Evolutionary conservation across 352 stramenopile species (phyloP).

Genomic region (Phytophthora kernoviae): DNA sequence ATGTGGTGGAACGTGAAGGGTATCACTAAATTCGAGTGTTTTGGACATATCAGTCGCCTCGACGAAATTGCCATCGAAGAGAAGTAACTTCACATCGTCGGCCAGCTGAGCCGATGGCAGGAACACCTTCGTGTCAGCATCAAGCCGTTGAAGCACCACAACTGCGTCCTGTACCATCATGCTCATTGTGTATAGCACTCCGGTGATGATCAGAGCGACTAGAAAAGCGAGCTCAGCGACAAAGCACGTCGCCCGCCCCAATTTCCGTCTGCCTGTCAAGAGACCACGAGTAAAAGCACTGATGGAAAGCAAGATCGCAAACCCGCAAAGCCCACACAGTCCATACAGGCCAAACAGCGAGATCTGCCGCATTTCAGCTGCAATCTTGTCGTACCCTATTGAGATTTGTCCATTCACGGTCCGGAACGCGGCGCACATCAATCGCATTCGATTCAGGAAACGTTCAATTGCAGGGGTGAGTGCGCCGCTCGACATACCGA

Average conservation of each 20-base stretch:
- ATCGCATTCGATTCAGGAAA: constrained; percentile 43
- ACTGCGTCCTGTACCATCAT: constrained; percentile 61
- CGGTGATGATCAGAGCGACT: constrained; percentile 46
- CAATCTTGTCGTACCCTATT: constrained; percentile 29
- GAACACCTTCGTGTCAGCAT: constrained; percentile 40
- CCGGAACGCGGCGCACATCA: constrained; percentile 26
- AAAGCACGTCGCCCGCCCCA: constrained; percentile 47
- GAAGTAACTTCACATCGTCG: constrained; percentile 31
- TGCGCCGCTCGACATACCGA: constrained; percentile 23
- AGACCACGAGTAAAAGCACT: constrained; percentile 42
- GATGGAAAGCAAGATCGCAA: constrained; percentile 35
- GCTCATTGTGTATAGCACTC: constrained; percentile 53
- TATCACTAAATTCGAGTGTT: constrained; percentile 64
- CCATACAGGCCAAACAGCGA: constrained; percentile 35
- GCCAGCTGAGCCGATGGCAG: constrained; percentile 18
- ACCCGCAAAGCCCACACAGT: constrained; percentile 34
- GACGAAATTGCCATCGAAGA: constrained; percentile 60
- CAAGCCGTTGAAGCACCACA: constrained; percentile 40
- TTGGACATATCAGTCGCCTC: constrained; percentile 28
- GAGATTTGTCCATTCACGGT: constrained; percentile 15
- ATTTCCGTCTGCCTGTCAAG: constrained; percentile 38
- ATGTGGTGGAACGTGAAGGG: constrained; percentile 62
- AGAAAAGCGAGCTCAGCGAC: constrained; percentile 49
- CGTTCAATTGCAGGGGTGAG: constrained; percentile 33
- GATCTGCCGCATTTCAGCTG: constrained; percentile 33